Evolutionary conservation across 306 rosid species (phyloP), one percentile per base, ranked within the genome.

Genomic region (Cyamopsis tetragonoloba): DNA sequence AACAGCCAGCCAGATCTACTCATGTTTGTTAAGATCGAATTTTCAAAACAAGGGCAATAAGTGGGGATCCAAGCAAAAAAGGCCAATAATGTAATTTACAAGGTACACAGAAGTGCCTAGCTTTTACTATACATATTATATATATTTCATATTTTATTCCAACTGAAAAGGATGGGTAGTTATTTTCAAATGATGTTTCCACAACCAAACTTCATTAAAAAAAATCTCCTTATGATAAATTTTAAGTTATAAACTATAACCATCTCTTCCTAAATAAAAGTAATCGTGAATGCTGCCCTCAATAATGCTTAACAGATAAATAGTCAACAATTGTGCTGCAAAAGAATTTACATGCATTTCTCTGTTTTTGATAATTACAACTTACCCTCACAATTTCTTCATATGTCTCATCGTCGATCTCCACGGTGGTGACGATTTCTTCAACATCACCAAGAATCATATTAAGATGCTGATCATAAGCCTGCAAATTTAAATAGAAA

Each of bases 371-470:
- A 11, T 59, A 23, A 71, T 43, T 1, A 60, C 7, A 56, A 79
- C 90, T 67, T 88, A 95, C 99, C 92, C 99, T 88, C 53, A 95
- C 97, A 71, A 95, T 95, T 81, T 95, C 99, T 91, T 95, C 99
- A 50, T 95, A 95, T 3, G 99, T 95, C 73, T 95, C 99, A 62
- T 95, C 99, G 53, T 95, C 99, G 7, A 95, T 95, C 79, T 95
- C 99, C 5, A 95, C 95, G 6, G 96, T 82, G 5, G 99, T 95
- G 66, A 95, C 95, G 15, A 86, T 30, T 82, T 95, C 99, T 72
- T 95, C 99, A 18, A 95, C 99, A 78, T 95, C 99, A 31, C 99
- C 99, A n/a, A 95, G 99, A 81, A 95, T 95, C 99, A 95, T 95
- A 80, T 95, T 95, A 51, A 95, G 89, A 81, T 95, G 99, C 65